A percentile compares a stretch with the other conserved stretches of the same genome.
Evolutionary conservation across 78 protist genomes (phyloP).

Genomic region (Tieghemostelium lacteum): DNA sequence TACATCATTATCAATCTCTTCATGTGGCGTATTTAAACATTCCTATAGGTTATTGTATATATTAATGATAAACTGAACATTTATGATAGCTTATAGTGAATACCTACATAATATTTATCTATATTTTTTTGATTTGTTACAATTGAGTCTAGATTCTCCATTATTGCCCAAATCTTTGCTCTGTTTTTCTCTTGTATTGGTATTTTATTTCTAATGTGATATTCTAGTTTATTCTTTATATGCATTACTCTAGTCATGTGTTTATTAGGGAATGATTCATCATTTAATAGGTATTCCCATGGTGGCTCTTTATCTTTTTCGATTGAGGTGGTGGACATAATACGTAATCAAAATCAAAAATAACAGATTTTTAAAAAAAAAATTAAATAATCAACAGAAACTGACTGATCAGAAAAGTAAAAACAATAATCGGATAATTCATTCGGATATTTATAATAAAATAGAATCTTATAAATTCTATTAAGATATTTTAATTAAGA

Average conservation of each 20-base stretch:
- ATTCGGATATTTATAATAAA: no score
- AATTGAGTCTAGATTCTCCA: conserved; percentile 34
- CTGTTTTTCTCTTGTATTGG: conserved; percentile 39
- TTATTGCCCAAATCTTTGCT: conserved; percentile 24
- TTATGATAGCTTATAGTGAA: not conserved
- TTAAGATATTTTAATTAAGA: no score
- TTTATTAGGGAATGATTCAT: conserved; percentile 26
- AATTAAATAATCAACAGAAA: no score
- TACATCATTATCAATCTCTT: conserved; percentile 61
- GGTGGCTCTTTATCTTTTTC: conserved; percentile 13
- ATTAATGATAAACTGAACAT: not conserved
- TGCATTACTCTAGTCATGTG: conserved; percentile 40
- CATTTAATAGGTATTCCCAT: conserved; percentile 25
- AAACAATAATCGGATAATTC: no score
- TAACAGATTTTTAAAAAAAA: no score
- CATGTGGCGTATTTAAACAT: conserved; percentile 18
- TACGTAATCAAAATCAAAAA: no score
- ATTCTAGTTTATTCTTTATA: conserved; percentile 46
- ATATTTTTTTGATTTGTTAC: not conserved
- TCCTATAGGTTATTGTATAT: not conserved
- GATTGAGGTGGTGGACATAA: no score
- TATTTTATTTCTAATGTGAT: conserved; percentile 32
- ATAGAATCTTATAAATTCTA: no score
- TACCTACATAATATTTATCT: conserved; percentile 6
- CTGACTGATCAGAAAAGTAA: no score